These are phyloP conservation scores for Cystoderma amianthinum DNA, from an alignment of 768 basidiomycete species.

Conservation along the genomic window DNA sequence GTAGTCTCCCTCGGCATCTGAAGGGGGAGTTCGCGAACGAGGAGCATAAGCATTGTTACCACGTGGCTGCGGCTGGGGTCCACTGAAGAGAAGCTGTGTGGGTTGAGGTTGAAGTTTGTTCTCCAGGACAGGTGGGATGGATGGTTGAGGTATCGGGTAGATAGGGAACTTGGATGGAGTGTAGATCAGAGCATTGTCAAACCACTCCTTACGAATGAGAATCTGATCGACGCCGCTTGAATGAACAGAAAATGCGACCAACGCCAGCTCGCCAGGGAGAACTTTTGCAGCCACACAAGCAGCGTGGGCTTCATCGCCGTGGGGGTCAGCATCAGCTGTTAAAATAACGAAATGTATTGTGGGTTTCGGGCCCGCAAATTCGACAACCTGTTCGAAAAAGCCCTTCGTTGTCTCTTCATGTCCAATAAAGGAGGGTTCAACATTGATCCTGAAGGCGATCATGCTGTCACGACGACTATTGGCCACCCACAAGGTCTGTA, in stretches of 20 bases:
- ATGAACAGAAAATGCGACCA: conserved; percentile 87
- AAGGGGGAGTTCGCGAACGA: conserved; percentile 61
- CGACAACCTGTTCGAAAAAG: conserved; percentile 76
- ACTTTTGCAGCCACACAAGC: conserved; percentile 81
- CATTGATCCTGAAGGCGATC: conserved; percentile 70
- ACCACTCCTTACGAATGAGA: conserved; percentile 82
- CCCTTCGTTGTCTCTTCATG: conserved; percentile 59
- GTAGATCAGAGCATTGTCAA: conserved; percentile 54
- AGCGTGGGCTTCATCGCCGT: conserved; percentile 76
- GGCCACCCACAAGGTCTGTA: conserved; percentile 84
- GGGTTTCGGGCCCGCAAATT: conserved; percentile 78
- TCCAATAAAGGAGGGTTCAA: conserved; percentile 52
- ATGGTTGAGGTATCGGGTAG: conserved; percentile 25
- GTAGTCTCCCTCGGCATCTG: conserved; percentile 64
- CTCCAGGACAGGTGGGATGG: conserved; percentile 12
- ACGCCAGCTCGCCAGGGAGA: conserved; percentile 65
- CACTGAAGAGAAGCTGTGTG: conserved; percentile 8
- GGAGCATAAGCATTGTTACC: conserved; percentile 21
- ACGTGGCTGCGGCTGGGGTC: conserved; percentile 9
- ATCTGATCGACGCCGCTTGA: conserved; percentile 86
- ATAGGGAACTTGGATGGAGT: conserved; percentile 59
- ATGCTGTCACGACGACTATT: conserved; percentile 81
- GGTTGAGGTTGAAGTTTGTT: conserved; percentile 16
- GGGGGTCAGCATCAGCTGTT: conserved; percentile 77
- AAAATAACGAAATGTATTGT: conserved; percentile 89